Percentiles rank a stretch among this genome's conserved stretches.
Evolutionary conservation across 441 rosid species (phyloP).

Genomic region (Geranium incanum): DNA sequence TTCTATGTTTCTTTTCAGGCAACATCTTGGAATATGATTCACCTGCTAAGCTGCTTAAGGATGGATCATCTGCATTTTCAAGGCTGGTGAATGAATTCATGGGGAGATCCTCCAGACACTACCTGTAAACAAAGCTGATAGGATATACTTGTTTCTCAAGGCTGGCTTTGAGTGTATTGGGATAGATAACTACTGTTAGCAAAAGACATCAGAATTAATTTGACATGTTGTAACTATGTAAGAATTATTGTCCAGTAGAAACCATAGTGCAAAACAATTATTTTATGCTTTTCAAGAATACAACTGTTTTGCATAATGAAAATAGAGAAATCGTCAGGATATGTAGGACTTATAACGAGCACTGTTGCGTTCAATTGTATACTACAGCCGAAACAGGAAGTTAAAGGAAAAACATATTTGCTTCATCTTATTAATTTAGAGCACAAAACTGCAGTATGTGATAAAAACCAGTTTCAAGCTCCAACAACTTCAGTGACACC

Average conservation of each 20-base stretch:
- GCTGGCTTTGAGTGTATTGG: no score
- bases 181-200: no score
- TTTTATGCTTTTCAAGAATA: no score
- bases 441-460: neutral
- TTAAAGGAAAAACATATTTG: neutral
- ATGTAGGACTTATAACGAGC: neutral
- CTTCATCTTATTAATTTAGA: neutral
- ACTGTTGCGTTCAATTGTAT: neutral
- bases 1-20: conserved; percentile 25
- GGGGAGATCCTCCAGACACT: conserved; percentile 37
- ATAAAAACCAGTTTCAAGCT: neutral
- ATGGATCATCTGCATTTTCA: conserved; percentile 41
- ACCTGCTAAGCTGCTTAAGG: conserved; percentile 36
- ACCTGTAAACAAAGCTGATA: neutral
- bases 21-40: conserved; percentile 39
- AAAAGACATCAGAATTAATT: no score
- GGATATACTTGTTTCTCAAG: neutral
- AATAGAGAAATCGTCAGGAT: no score
- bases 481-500: neutral
- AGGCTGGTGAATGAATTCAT: conserved; percentile 43
- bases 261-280: no score
- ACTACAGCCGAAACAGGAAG: neutral
- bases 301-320: no score
- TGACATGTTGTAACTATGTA: no score
- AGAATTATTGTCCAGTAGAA: no score